These are phyloP conservation scores for Lactarius trivialis DNA, from an alignment of 768 basidiomycete genomes.

Conservation along the genomic window DNA sequence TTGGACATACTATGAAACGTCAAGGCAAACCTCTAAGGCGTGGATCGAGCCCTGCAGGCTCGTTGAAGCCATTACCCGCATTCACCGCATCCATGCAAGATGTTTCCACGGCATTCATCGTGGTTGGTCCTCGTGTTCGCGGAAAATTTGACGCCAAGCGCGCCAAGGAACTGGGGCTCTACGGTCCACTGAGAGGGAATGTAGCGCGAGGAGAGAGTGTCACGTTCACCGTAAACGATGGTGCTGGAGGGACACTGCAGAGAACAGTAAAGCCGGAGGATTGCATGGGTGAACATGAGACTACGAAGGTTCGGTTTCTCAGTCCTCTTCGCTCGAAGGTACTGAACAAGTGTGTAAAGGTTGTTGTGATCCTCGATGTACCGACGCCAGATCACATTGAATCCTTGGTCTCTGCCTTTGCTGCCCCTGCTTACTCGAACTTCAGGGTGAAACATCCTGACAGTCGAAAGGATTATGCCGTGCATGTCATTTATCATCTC, in stretches of 20 bases:
- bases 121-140: conserved; percentile 38
- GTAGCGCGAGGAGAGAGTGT: conserved; percentile 63
- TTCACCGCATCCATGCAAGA: conserved; percentile 9
- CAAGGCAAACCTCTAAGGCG: not conserved
- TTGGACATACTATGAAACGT: not conserved
- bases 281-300: conserved; percentile 47
- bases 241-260: conserved; percentile 36
- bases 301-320: conserved; percentile 37
- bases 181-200: conserved; percentile 50
- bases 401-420: conserved; percentile 44
- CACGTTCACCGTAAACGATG: conserved; percentile 45
- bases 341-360: conserved; percentile 34
- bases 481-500: conserved; percentile 62
- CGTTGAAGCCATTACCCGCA: conserved; percentile 8
- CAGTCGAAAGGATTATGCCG: conserved; percentile 37
- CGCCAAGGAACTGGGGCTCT: conserved; percentile 59
- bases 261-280: conserved; percentile 56
- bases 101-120: conserved; percentile 33
- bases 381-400: conserved; percentile 55
- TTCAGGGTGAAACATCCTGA: conserved; percentile 41
- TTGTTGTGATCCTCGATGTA: conserved; percentile 63
- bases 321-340: not conserved
- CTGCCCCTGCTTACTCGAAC: conserved; percentile 39
- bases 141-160: conserved; percentile 69
- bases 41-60: conserved; percentile 8